Percentiles rank a stretch among this genome's conserved stretches.
phyloP scores from a whole-genome alignment of 2,329 filamentous ascomycete genomes.

The Monascus ruber region DNA sequence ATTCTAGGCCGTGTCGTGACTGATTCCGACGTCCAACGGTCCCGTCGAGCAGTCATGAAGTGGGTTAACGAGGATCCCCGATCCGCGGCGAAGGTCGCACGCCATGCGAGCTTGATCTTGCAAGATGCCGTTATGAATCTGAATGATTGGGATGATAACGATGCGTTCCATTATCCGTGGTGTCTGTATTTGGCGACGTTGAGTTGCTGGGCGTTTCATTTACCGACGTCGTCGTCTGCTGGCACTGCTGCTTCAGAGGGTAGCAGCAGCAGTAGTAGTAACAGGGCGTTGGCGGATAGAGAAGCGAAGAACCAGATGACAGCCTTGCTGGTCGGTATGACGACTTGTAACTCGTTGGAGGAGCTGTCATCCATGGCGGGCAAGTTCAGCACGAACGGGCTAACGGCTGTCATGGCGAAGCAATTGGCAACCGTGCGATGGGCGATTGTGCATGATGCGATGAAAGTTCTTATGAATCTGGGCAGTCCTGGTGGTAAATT shows the following conservation, averaged over 20 bases:
- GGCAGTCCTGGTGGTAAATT: slow-evolving; percentile 2
- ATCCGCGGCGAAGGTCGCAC: slow-evolving; percentile 35
- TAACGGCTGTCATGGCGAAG: slow-evolving; percentile 46
- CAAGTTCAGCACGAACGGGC: slow-evolving; percentile 39
- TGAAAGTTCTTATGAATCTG: slow-evolving; percentile 39
- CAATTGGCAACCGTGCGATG: slow-evolving; percentile 47
- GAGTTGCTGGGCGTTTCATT: slow-evolving; percentile 48
- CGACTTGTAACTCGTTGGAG: slow-evolving; percentile 22
- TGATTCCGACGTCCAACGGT: slow-evolving; percentile 39
- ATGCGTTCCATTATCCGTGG: slow-evolving; percentile 52
- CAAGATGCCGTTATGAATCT: slow-evolving; percentile 40
- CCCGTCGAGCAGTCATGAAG: slow-evolving; percentile 39
- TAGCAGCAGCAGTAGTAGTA: slow-evolving; percentile 43
- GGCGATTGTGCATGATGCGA: slow-evolving; percentile 52
- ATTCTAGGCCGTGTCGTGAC: slow-evolving; percentile 48
- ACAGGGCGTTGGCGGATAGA: slow-evolving; percentile 22
- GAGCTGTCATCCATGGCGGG: slow-evolving; percentile 28
- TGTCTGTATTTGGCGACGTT: slow-evolving; percentile 49
- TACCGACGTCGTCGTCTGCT: slow-evolving; percentile 16
- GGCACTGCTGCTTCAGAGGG: slow-evolving; percentile 5
- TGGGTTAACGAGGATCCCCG: slow-evolving; percentile 32
- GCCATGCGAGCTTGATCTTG: slow-evolving; percentile 45
- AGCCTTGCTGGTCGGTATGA: slow-evolving; percentile 23
- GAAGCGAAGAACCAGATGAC: slow-evolving; percentile 29
- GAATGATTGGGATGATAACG: slow-evolving; percentile 41